Base-by-base conservation (phyloP, 192 early-diverging fungal genomes). In the Coemansia sp. region DNA sequence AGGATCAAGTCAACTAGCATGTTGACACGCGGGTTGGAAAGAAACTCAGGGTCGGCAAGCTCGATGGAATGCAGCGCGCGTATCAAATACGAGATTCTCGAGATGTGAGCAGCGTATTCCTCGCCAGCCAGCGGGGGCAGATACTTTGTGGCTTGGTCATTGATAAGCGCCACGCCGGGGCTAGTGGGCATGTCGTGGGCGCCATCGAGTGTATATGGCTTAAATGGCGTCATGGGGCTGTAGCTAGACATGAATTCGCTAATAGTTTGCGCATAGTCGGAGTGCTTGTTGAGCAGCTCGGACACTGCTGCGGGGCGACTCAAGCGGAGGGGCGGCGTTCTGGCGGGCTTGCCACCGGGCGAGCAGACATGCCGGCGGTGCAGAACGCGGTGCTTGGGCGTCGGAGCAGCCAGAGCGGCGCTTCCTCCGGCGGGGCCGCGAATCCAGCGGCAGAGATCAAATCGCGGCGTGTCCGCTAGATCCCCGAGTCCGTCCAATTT, bases 1-100 rank as follows among this genome's bases (percentile, higher is more conserved):
- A 80, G 20, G 2, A 80, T 62, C 62, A 80, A 61, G 35, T 80
- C 78, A 10, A 80, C 58, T n/a, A 80, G 61, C 61, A 71, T 58
- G 35, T 74, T 73, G 20, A 66, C 65, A 25, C 73, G 68, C 0
- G 73, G 70, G 12, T 75, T 60, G 17, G 68, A 63, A 12, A 80
- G 73, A 54, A 71, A 72, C 27, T 56, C 69, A 0, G 72, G 73
- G 17, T 80, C 78, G 9, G 72, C 78, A 29, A 62, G 45, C 12
- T 75, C 78, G 57, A 80, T 68, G 1, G 69, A 62, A 24, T 80
- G 78, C 40, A 80, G 69, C 17, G 65, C 39, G 57, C 78, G 64
- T 29, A 71, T 60, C 61, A 80, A 40, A 15, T 80, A 80, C 2
- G 72, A 62, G 19, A 80, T 38, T 0, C 78, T 59, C 0, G 78